Evolutionary conservation across 352 stramenopile genomes (phyloP), one percentile per base, ranked within the genome.

Genomic region (Phytophthora citricola): DNA sequence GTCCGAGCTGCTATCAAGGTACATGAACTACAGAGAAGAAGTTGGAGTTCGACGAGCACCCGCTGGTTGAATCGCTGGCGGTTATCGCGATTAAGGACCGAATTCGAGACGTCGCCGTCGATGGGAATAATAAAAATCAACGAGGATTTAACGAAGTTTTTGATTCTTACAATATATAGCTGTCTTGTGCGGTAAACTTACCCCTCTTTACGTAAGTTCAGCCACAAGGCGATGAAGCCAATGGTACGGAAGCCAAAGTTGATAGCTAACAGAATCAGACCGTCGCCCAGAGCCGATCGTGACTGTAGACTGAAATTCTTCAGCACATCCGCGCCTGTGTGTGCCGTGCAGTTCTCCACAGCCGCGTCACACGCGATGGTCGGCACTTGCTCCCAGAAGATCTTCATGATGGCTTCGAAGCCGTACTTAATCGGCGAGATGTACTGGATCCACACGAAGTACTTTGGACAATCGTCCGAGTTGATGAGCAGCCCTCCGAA

Each of bases 401-500:
- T 72, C 26, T 79, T 82, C 70, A 84, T 87, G 14, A 83, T 17
- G 2, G 68, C 79, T 26, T 79, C 73, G 38, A 76, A 87, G 34
- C 75, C 70, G 53, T 79, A 85, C 40, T 80, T 81, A 38, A 86
- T 64, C 1, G 75, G 78, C 11, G 77, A 89, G 1, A 86, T 26
- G 49, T 80, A 81, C 36, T 76, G 41, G 29, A 86, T 56, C 79
- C 79, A 88, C 1, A 71, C 36, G 31, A 87, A 78, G 48, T 78
- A 85, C n/a, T 62, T 63, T 6, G 76, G 79, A 1, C 51, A 71
- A 54, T 79, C 69, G 29, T 76, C 51, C 4, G 64, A 51, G 50
- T 88, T 85, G 39, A 88, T 52, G 31, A 88, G 57, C 4, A 88
- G 44, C 0, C 79, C 79, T 10, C 79, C 72, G 39, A 81, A 85